Conservation (phyloP, 164 flowering plant genomes). For the Chloranthus sessilifolius region DNA sequence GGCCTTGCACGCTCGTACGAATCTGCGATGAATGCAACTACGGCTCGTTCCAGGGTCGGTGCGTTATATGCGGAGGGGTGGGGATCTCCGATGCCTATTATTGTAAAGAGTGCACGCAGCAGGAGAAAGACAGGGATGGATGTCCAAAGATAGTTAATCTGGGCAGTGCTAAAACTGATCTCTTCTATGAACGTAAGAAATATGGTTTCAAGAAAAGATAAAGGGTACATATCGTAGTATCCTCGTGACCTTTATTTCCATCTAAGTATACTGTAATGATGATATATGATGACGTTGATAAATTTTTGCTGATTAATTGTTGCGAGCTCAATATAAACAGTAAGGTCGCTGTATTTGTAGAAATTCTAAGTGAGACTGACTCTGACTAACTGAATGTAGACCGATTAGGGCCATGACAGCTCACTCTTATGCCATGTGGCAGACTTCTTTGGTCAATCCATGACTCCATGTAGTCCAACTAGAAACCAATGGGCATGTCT, state of each 20-base stretch:
- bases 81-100: conserved; percentile 90
- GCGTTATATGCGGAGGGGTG: conserved; percentile 85
- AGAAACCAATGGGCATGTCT: too few relatives aligned
- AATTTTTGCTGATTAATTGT: conserved; percentile 1
- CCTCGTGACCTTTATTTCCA: conserved; percentile 11
- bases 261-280: conserved; percentile 1
- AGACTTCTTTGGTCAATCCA: too few relatives aligned
- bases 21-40: conserved; percentile 90
- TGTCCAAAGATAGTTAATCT: conserved; percentile 82
- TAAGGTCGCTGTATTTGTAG: too few relatives aligned
- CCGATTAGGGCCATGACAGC: too few relatives aligned
- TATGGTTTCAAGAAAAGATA: conserved; percentile 85
- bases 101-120: conserved; percentile 90
- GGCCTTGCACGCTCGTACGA: conserved; percentile 71
- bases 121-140: conserved; percentile 82
- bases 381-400: too few relatives aligned
- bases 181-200: conserved; percentile 82
- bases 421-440: too few relatives aligned
- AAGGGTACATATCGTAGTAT: too few relatives aligned
- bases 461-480: too few relatives aligned
- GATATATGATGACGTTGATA: conserved; percentile 2
- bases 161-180: conserved; percentile 87
- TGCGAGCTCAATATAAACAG: too few relatives aligned
- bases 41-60: conserved; percentile 81
- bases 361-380: too few relatives aligned